Evolutionary conservation across 2,329 filamentous ascomycete species (phyloP), one percentile per base, ranked within the genome.

Genomic region (Beauveria pseudobassiana): DNA sequence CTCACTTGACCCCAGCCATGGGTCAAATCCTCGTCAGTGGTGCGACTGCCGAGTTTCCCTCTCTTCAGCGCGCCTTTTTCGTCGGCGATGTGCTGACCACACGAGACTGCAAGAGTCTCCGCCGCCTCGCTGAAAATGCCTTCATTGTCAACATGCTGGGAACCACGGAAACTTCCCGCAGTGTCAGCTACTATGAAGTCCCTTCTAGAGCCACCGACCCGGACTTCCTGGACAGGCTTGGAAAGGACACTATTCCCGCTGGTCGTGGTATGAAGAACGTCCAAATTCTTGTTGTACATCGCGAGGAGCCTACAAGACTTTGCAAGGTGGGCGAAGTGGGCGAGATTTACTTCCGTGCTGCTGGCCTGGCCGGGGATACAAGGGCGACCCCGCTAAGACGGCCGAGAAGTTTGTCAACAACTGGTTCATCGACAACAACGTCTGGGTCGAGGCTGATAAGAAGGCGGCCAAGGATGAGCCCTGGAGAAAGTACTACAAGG

Each of bases 1-100:
- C 89, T 14, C 95, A 98, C 74, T 77, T 98, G 45, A 99, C 95
- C 1, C 95, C 95, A 10, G 95, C 95, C 62, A 97, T 98, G 93
- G 93, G 93, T 61, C 91, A 97, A 68, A 95, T 98, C 64, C 78
- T 98, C 2, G 87, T 93, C n/a, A 93, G 92, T 49, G 91, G 90
- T 66, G 89, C 91, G 26, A 87, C 78, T 3, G 87, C 90, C 0
- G 75, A 89, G 66, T 96, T 97, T 69, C 88, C 91, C 1, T 80
- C 82, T 14, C 79, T 98, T n/a, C 81, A 88, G 62, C 81, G 86
- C 62, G 91, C 87, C 20, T 93, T 98, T 79, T 98, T 93, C 65
- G 93, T 98, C 1, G 95, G 95, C 38, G 93, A 98, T 70, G 80
- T 97, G 40, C 75, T 98, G 53, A 96, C 91, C 65, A 96, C 87